These are phyloP conservation scores for Aspergillus sp. DNA, from an alignment of 2,329 filamentous ascomycete genomes.

Conservation along the genomic window DNA sequence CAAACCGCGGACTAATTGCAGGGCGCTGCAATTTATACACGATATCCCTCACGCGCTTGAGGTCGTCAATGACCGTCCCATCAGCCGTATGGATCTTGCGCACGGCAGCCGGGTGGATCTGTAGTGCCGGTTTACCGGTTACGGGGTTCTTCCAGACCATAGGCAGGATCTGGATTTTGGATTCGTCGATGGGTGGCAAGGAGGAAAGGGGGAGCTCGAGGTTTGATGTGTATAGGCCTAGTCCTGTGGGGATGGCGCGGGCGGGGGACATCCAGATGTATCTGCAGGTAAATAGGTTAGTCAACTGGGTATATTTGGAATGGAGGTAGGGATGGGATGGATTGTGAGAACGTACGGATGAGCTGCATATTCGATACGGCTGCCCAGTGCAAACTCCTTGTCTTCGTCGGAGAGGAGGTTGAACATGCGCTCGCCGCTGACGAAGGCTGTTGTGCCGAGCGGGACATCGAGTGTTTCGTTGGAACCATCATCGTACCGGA, in stretches of 20 bases:
- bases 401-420: constrained; percentile 64
- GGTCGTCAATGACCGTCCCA: constrained; percentile 67
- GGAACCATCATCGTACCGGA: constrained; percentile 72
- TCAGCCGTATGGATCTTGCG: constrained; percentile 67
- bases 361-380: constrained; percentile 71
- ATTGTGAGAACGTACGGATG: constrained; percentile 56
- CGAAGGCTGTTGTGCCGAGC: constrained; percentile 75
- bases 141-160: constrained; percentile 77
- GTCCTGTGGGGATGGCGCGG: constrained; percentile 65
- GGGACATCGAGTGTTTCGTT: constrained; percentile 66
- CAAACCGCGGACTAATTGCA: constrained; percentile 65
- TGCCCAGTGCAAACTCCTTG: constrained; percentile 65
- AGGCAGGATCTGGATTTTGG: constrained; percentile 69
- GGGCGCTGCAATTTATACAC: constrained; percentile 72
- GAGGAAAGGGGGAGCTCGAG: constrained; percentile 60
- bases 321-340: too few relatives aligned
- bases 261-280: constrained; percentile 76
- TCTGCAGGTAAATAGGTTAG: constrained; percentile 11
- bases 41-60: constrained; percentile 65
- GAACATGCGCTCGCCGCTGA: constrained; percentile 70
- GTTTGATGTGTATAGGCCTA: constrained; percentile 69
- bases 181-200: constrained; percentile 64
- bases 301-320: too few relatives aligned
- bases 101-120: constrained; percentile 72
- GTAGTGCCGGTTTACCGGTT: constrained; percentile 67